Conservation (phyloP, 2,329 filamentous ascomycete species). For the Paecilomyces sp. region DNA sequence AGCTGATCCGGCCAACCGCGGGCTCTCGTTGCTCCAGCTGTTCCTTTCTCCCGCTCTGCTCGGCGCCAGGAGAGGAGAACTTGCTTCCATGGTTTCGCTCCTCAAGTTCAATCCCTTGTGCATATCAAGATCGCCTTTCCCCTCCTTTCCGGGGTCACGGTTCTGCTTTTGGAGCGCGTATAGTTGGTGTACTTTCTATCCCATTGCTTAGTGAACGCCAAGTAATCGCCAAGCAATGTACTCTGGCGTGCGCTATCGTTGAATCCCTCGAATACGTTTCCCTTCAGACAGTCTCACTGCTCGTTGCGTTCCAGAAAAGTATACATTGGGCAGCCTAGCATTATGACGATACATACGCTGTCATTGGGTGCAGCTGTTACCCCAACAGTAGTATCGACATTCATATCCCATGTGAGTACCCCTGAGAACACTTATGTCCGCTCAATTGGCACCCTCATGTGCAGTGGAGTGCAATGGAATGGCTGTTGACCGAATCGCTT, state of each 20-base stretch:
- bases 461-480: not conserved
- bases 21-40: not conserved
- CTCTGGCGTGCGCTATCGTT: not conserved
- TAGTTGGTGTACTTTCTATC: not conserved
- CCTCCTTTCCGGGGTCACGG: not conserved
- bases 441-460: not conserved
- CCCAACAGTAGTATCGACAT: slow-evolving; percentile 78
- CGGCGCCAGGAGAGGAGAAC: not conserved
- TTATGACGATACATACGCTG: slow-evolving; percentile 51
- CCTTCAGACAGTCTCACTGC: not conserved
- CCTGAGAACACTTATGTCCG: not conserved
- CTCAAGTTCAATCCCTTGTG: not conserved
- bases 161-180: not conserved
- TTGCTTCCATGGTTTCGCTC: not conserved
- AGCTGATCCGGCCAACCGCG: not conserved
- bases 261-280: not conserved
- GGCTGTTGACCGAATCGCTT: slow-evolving; percentile 3
- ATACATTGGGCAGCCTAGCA: not conserved
- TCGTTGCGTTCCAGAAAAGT: not conserved
- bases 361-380: slow-evolving; percentile 77
- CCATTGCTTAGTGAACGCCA: not conserved
- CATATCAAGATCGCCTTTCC: not conserved
- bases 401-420: slow-evolving; percentile 70
- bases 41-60: not conserved
- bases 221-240: not conserved